A percentile compares a stretch with the other conserved stretches of the same genome.
phyloP scores from a whole-genome alignment of 1,139 yeast species.

The Blastobotrys buckinghamii region DNA sequence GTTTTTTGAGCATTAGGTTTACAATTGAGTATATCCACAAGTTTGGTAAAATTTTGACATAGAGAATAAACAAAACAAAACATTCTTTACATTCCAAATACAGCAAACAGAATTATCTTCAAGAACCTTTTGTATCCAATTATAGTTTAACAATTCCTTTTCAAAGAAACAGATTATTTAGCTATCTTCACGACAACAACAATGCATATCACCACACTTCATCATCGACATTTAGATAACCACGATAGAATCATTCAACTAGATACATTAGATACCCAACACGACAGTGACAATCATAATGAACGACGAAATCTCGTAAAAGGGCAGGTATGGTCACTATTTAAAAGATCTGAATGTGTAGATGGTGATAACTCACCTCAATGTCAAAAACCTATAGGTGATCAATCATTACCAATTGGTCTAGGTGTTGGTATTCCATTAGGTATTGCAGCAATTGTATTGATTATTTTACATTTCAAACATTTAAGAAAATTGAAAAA shows the following conservation, averaged over 20 bases:
- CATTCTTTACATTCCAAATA: too few relatives aligned
- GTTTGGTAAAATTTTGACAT: too few relatives aligned
- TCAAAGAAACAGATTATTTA: background rate
- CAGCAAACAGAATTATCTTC: too few relatives aligned
- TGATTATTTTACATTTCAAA: conserved; percentile 31
- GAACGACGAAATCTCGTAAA: too few relatives aligned
- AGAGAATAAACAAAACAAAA: background rate
- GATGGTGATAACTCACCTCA: conserved; percentile 18
- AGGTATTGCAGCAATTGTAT: conserved; percentile 27
- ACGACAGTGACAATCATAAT: background rate
- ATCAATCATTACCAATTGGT: conserved; percentile 34
- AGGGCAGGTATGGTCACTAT: too few relatives aligned
- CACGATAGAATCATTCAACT: too few relatives aligned
- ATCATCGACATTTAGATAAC: background rate
- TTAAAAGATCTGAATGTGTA: conserved; percentile 14
- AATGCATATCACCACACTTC: background rate
- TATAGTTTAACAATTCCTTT: background rate
- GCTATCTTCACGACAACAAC: background rate
- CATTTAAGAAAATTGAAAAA: conserved; percentile 30
- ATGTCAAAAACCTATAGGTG: conserved; percentile 28
- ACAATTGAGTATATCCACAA: too few relatives aligned
- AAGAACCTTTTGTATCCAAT: background rate
- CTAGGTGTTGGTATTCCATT: conserved; percentile 38
- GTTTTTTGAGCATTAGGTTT: too few relatives aligned
- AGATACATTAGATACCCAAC: too few relatives aligned